phyloP scores from a whole-genome alignment of 768 basidiomycete species.

The Russula ochroleuca region DNA sequence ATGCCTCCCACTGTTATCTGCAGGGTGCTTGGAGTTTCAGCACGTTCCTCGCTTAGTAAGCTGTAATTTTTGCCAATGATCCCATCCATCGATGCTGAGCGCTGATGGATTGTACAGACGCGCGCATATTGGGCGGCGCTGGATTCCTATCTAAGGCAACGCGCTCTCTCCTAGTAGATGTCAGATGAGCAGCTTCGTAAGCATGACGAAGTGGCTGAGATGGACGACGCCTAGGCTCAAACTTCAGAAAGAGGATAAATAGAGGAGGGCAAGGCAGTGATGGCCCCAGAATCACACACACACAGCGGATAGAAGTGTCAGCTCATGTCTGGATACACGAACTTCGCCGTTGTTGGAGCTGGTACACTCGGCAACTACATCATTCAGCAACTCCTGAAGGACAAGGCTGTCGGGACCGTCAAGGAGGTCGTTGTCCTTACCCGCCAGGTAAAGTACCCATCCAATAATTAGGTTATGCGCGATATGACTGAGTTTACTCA shows the following conservation, averaged over 20 bases:
- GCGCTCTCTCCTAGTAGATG: no score
- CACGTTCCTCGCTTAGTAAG: no score
- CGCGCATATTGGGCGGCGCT: no score
- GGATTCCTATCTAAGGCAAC: no score
- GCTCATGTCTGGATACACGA: slow-evolving; percentile 24
- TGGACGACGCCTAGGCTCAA: neutral
- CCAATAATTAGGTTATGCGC: neutral
- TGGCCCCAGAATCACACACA: neutral
- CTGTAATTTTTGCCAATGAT: no score
- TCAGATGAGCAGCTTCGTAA: no score
- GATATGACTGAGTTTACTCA: neutral
- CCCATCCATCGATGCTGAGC: no score
- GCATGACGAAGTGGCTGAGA: no score
- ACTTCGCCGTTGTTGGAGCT: slow-evolving; percentile 26
- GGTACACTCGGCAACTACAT: slow-evolving; percentile 23
- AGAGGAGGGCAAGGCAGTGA: neutral
- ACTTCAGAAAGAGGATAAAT: neutral
- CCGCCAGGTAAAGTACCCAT: slow-evolving; percentile 7
- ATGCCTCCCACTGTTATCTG: no score
- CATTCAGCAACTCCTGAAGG: slow-evolving; percentile 19
- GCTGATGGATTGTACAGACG: no score
- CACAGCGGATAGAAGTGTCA: neutral
- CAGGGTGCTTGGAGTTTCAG: no score
- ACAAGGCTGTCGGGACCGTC: slow-evolving; percentile 16
- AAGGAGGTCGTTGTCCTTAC: slow-evolving; percentile 23